Conservation (phyloP, 371 early-diverging fungal genomes). For the Mucor irregularis region DNA sequence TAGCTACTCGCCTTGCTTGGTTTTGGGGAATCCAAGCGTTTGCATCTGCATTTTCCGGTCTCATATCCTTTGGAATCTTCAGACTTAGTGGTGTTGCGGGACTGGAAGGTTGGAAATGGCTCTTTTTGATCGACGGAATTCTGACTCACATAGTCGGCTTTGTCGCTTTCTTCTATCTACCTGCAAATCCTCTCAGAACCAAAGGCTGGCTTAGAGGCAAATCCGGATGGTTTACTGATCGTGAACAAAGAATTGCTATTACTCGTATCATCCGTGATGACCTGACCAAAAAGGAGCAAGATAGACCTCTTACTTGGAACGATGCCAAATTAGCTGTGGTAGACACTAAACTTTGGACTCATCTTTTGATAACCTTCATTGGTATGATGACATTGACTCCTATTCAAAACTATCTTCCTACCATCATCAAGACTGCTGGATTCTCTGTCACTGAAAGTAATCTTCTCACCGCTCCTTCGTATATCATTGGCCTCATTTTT, state of each 20-base stretch:
- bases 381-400: conserved; percentile 47
- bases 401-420: conserved; percentile 48
- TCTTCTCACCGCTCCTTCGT: conserved; percentile 52
- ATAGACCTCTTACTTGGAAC: conserved; percentile 21
- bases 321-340: conserved; percentile 33
- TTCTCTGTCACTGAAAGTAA: conserved; percentile 54
- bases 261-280: conserved; percentile 57
- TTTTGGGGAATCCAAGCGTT: conserved; percentile 63
- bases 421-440: conserved; percentile 35
- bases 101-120: conserved; percentile 61
- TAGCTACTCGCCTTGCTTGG: conserved; percentile 48
- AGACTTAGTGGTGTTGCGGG: conserved; percentile 54
- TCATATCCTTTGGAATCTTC: conserved; percentile 62
- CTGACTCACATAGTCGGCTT: conserved; percentile 49
- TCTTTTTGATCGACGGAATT: conserved; percentile 56
- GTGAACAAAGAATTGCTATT: conserved; percentile 48
- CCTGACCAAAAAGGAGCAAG: conserved; percentile 42
- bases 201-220: conserved; percentile 36
- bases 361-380: conserved; percentile 40
- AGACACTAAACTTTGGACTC: conserved; percentile 49
- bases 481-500: conserved; percentile 38
- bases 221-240: conserved; percentile 38
- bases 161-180: conserved; percentile 49
- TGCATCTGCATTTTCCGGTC: conserved; percentile 61
- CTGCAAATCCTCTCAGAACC: conserved; percentile 38